Evolutionary conservation across 2,329 filamentous ascomycete species (phyloP).

Genomic region (Pseudocercospora fijiensis): DNA sequence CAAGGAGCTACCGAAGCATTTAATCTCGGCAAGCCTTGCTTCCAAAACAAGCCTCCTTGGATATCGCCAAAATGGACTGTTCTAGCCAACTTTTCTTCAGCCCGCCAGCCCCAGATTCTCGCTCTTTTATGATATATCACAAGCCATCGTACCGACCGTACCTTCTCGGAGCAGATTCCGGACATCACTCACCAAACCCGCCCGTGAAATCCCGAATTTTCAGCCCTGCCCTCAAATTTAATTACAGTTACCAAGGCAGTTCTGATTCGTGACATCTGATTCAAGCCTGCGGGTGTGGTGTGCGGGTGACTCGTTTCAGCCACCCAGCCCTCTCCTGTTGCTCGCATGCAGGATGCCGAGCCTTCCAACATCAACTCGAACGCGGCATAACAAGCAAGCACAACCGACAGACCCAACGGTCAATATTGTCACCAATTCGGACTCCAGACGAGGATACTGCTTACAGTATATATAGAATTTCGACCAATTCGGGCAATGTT

Average conservation of each 20-base stretch:
- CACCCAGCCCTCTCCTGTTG: neutral
- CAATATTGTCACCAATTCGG: neutral
- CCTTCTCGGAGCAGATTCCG: neutral
- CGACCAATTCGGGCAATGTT: neutral
- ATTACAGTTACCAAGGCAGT: neutral
- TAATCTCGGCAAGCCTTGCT: neutral
- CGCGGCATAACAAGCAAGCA: neutral
- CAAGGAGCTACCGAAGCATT: neutral
- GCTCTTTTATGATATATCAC: too few species aligned
- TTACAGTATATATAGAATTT: too few species aligned
- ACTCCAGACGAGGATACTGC: neutral
- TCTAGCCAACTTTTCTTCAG: neutral
- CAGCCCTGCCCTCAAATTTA: neutral
- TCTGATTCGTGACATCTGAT: neutral
- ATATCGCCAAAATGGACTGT: neutral
- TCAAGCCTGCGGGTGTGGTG: neutral
- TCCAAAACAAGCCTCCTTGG: neutral
- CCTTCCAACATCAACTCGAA: neutral
- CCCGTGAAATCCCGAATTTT: neutral
- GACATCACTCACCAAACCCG: neutral
- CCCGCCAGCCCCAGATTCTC: neutral
- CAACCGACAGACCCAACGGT: neutral
- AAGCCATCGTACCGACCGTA: neutral
- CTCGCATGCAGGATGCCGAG: neutral
- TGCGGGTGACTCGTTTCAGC: neutral